Conservation (phyloP, 176 grass and related monocot species). For the Lolium rigidum region DNA sequence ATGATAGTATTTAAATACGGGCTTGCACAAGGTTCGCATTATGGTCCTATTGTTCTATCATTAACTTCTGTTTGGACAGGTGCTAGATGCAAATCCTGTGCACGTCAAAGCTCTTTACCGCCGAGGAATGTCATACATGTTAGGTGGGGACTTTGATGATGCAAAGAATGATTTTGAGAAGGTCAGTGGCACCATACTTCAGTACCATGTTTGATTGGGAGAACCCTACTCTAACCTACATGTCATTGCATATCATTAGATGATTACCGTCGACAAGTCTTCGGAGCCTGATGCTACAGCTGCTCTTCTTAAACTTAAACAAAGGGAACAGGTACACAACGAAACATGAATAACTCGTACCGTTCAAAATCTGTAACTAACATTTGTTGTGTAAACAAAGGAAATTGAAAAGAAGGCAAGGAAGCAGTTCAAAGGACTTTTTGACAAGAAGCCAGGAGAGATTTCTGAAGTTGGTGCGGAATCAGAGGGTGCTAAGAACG, state of each 20-base stretch:
- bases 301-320: conserved; percentile 83
- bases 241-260: conserved; percentile 53
- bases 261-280: conserved; percentile 73
- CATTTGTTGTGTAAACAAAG: conserved; percentile 36
- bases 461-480: conserved; percentile 69
- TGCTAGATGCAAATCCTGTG: conserved; percentile 78
- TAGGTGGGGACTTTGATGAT: conserved; percentile 85
- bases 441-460: conserved; percentile 96
- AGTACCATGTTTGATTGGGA: conserved; percentile 1
- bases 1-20: background rate
- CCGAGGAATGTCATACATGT: conserved; percentile 80
- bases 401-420: conserved; percentile 79
- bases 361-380: background rate
- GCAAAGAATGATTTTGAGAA: conserved; percentile 94
- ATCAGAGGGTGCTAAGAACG: conserved; percentile 29
- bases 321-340: conserved; percentile 72
- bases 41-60: background rate
- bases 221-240: background rate
- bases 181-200: conserved; percentile 47
- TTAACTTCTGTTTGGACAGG: conserved; percentile 50
- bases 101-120: conserved; percentile 95
- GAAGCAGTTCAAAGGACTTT: conserved; percentile 98
- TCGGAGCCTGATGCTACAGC: conserved; percentile 81
- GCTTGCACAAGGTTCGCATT: background rate
- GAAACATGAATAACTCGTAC: background rate